A percentile compares a stretch with the other conserved stretches of the same genome.
Evolutionary conservation across 2,329 filamentous ascomycete species (phyloP).

Genomic region (Cladosporium cucumerinum): DNA sequence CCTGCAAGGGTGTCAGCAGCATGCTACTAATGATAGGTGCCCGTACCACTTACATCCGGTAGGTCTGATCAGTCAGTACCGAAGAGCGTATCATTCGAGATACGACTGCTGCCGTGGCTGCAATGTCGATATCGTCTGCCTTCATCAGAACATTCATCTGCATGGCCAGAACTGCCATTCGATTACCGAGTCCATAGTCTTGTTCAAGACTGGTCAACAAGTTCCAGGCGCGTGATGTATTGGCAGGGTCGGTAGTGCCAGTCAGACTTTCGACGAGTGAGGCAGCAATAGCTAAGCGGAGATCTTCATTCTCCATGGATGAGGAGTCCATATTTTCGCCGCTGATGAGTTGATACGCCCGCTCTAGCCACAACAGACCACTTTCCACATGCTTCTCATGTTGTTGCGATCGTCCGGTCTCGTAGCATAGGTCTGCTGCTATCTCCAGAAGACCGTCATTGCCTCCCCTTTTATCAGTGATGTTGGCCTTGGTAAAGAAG

Average conservation of each 20-base stretch:
- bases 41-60: slow-evolving; percentile 50
- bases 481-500: slow-evolving; percentile 63
- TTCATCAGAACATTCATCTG: slow-evolving; percentile 64
- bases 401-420: slow-evolving; percentile 64
- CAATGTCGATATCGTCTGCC: slow-evolving; percentile 35
- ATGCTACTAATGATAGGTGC: not conserved
- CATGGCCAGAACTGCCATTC: slow-evolving; percentile 62
- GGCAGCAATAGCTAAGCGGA: slow-evolving; percentile 66
- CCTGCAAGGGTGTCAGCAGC: slow-evolving; percentile 23
- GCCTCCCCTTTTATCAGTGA: slow-evolving; percentile 43
- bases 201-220: slow-evolving; percentile 61
- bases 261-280: slow-evolving; percentile 31
- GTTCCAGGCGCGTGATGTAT: slow-evolving; percentile 52
- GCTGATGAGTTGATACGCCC: slow-evolving; percentile 60
- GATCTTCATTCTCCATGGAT: slow-evolving; percentile 59
- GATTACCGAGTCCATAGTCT: slow-evolving; percentile 58
- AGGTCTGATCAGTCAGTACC: slow-evolving; percentile 59
- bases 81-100: slow-evolving; percentile 59
- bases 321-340: slow-evolving; percentile 54
- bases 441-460: slow-evolving; percentile 49
- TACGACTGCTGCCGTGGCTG: slow-evolving; percentile 51
- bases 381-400: slow-evolving; percentile 50
- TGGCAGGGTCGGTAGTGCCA: slow-evolving; percentile 43
- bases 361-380: slow-evolving; percentile 70
- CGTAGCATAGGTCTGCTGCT: slow-evolving; percentile 65